Evolutionary conservation across 2,329 filamentous ascomycete species (phyloP).

Genomic region (Fusarium protoensiforme): DNA sequence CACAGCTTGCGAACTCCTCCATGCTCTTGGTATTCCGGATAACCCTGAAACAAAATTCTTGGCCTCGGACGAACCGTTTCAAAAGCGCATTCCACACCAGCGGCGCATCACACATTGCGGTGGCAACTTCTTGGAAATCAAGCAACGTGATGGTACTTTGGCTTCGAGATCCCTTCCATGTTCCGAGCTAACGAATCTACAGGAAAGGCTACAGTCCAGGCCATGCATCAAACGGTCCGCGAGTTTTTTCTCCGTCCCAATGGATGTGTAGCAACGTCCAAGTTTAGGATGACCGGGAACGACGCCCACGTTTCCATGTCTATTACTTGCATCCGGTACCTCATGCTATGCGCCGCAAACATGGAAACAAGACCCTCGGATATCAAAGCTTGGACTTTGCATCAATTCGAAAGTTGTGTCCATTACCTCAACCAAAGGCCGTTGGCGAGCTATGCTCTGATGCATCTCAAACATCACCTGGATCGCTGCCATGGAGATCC

Average conservation of each 20-base stretch:
- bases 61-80: background rate
- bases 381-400: background rate
- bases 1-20: background rate
- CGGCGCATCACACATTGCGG: background rate
- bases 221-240: background rate
- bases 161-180: background rate
- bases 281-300: background rate
- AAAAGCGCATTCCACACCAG: background rate
- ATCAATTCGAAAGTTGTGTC: background rate
- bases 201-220: background rate
- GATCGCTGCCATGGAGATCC: background rate
- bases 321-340: background rate
- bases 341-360: background rate
- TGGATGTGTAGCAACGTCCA: background rate
- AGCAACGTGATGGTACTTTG: background rate
- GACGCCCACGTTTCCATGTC: background rate
- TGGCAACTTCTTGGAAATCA: background rate
- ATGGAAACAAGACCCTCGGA: background rate
- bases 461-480: background rate
- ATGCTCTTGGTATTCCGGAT: background rate
- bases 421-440: background rate
- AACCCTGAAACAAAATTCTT: background rate
- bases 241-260: background rate
- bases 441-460: background rate
- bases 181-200: background rate